Evolutionary conservation across 768 basidiomycete genomes (phyloP).

Genomic region (Udeniomyces megalosporus): DNA sequence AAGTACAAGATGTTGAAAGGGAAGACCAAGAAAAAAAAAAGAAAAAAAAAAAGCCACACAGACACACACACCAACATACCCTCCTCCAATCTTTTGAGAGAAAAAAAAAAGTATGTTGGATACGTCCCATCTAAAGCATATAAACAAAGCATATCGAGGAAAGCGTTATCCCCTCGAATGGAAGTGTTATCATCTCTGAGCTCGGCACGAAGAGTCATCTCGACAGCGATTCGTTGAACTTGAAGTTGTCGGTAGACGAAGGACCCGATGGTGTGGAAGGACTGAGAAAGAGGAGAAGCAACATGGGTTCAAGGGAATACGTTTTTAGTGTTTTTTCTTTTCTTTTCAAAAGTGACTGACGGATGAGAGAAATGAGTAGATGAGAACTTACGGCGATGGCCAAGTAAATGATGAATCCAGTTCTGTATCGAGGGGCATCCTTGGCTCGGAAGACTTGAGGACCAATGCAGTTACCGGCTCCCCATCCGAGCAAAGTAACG

Average conservation of each 20-base stretch:
- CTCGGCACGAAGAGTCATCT: slow-evolving; percentile 15
- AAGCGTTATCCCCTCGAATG: slow-evolving; percentile 32
- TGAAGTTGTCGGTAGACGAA: slow-evolving; percentile 34
- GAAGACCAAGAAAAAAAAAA: not conserved
- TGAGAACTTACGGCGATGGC: too few species aligned
- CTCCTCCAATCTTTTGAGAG: too few species aligned
- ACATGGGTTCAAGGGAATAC: not conserved
- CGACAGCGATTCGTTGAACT: slow-evolving; percentile 19
- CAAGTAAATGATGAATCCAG: slow-evolving; percentile 30
- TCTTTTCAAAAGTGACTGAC: too few species aligned
- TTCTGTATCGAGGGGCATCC: slow-evolving; percentile 36
- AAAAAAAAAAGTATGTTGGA: too few species aligned
- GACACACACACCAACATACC: too few species aligned
- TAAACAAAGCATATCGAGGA: slow-evolving; percentile 33
- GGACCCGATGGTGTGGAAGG: slow-evolving; percentile 23
- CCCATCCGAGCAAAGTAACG: slow-evolving; percentile 40
- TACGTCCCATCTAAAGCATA: too few species aligned
- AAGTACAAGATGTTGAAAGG: not conserved
- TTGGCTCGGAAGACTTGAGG: slow-evolving; percentile 38
- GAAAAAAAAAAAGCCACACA: too few species aligned
- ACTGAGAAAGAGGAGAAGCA: not conserved
- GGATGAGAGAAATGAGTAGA: too few species aligned
- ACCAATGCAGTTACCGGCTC: slow-evolving; percentile 38
- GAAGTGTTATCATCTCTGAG: not conserved
- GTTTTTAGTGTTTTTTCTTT: too few species aligned